These are phyloP conservation scores for Remersonia thermophila DNA, from an alignment of 2,329 filamentous ascomycete genomes.

Conservation along the genomic window DNA sequence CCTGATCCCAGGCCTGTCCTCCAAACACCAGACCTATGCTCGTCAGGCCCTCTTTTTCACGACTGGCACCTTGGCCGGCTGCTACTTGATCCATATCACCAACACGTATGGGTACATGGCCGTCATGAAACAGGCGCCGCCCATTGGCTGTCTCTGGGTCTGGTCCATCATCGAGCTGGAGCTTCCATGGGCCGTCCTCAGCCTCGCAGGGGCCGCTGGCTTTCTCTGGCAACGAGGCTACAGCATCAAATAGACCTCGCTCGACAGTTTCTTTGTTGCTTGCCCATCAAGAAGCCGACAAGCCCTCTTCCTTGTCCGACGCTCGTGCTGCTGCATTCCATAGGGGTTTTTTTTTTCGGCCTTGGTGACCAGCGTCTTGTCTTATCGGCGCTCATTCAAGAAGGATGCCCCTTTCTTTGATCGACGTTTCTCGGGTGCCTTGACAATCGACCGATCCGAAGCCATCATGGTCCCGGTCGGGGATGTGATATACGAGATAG, in stretches of 20 bases:
- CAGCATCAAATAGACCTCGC: conserved; percentile 23
- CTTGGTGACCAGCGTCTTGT: too few relatives aligned
- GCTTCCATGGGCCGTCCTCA: conserved; percentile 49
- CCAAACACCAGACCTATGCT: conserved; percentile 32
- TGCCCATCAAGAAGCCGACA: too few relatives aligned
- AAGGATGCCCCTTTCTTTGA: too few relatives aligned
- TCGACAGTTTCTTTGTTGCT: too few relatives aligned
- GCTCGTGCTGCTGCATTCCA: too few relatives aligned
- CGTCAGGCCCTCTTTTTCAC: conserved; percentile 52
- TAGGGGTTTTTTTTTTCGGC: too few relatives aligned
- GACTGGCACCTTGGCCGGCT: conserved; percentile 51
- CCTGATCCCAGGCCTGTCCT: conserved; percentile 38
- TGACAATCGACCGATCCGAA: too few relatives aligned
- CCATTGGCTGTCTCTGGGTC: conserved; percentile 80
- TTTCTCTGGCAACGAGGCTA: conserved; percentile 42
- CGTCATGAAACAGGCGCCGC: conserved; percentile 85
- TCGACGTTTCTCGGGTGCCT: too few relatives aligned
- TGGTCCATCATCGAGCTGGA: conserved; percentile 86
- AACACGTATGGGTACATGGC: conserved; percentile 73
- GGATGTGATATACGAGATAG: too few relatives aligned
- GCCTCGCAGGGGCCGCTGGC: conserved; percentile 31
- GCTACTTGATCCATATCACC: conserved; percentile 69
- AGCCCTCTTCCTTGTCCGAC: too few relatives aligned
- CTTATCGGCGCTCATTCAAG: too few relatives aligned
- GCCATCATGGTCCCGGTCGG: too few relatives aligned